Conservation (phyloP, 2,329 filamentous ascomycete genomes). For the Penicillium capsulatum region DNA sequence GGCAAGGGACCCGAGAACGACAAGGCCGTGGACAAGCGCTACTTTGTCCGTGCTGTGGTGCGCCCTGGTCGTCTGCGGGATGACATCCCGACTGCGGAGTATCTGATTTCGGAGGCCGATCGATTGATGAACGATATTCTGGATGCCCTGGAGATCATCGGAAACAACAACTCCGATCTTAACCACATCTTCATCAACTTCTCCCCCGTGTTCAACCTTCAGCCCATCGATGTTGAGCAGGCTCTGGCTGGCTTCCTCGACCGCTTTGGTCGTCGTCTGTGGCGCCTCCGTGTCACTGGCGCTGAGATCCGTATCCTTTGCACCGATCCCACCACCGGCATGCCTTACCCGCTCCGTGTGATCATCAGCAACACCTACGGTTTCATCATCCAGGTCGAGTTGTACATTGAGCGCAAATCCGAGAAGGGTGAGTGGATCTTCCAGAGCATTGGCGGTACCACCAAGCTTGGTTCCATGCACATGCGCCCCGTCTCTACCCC, state of each 20-base stretch:
- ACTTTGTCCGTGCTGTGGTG: slow-evolving; percentile 95
- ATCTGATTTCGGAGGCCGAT: slow-evolving; percentile 95
- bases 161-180: slow-evolving; percentile 97
- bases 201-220: slow-evolving; percentile 88
- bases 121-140: slow-evolving; percentile 96
- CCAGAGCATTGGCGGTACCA: slow-evolving; percentile 93
- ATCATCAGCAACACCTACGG: slow-evolving; percentile 98
- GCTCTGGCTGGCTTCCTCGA: slow-evolving; percentile 93
- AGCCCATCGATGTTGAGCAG: slow-evolving; percentile 84
- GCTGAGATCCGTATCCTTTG: slow-evolving; percentile 98
- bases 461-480: slow-evolving; percentile 93
- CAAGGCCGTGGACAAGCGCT: slow-evolving; percentile 67
- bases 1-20: slow-evolving; percentile 94
- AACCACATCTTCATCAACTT: slow-evolving; percentile 99
- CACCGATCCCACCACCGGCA: slow-evolving; percentile 78
- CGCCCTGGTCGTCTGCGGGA: slow-evolving; percentile 90
- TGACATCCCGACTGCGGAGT: slow-evolving; percentile 97
- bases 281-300: slow-evolving; percentile 93
- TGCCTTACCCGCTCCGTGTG: slow-evolving; percentile 86
- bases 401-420: slow-evolving; percentile 96
- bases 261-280: slow-evolving; percentile 88
- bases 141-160: slow-evolving; percentile 95
- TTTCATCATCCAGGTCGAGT: slow-evolving; percentile 94
- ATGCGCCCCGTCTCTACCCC: slow-evolving; percentile 84
- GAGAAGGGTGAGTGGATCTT: slow-evolving; percentile 98